Percentiles rank a stretch among this genome's conserved stretches.
These are phyloP conservation scores for Chlamydomonas sp. DNA, from an alignment of 139 green algal genomes.

Conservation along the genomic window DNA sequence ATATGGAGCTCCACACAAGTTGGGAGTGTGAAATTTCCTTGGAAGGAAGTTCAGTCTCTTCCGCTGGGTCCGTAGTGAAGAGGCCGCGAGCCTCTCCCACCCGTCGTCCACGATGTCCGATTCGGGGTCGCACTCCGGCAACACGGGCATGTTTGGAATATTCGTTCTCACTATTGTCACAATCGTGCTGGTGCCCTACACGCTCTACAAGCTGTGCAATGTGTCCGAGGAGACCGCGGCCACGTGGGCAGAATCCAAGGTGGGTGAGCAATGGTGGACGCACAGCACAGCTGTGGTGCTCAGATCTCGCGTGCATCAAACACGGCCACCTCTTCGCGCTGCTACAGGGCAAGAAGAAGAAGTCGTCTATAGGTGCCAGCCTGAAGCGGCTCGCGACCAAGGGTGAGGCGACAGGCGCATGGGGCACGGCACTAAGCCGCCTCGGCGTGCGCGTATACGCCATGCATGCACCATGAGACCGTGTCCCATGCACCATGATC, in stretches of 20 bases:
- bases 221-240: slow-evolving; percentile 1
- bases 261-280: not conserved
- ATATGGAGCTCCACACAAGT: not conserved
- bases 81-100: not conserved
- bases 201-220: slow-evolving; percentile 16
- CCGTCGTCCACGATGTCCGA: not conserved
- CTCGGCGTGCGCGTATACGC: not conserved
- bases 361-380: not conserved
- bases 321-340: not conserved
- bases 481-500: too few species aligned
- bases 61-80: not conserved
- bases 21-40: not conserved
- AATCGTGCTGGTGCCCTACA: slow-evolving; percentile 20
- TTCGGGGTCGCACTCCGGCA: not conserved
- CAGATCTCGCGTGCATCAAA: not conserved
- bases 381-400: not conserved
- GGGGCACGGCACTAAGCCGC: not conserved
- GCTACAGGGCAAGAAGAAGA: slow-evolving; percentile 21
- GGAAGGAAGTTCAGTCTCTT: not conserved
- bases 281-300: not conserved
- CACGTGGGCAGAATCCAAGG: slow-evolving; percentile 17
- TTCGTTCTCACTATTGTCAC: slow-evolving; percentile 22
- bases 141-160: slow-evolving; percentile 15
- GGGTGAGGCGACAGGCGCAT: slow-evolving; percentile 11
- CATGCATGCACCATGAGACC: too few species aligned